Evolutionary conservation across 1,284 basidiomycete genomes (phyloP).

Genomic region (Boletus hoseneyae): DNA sequence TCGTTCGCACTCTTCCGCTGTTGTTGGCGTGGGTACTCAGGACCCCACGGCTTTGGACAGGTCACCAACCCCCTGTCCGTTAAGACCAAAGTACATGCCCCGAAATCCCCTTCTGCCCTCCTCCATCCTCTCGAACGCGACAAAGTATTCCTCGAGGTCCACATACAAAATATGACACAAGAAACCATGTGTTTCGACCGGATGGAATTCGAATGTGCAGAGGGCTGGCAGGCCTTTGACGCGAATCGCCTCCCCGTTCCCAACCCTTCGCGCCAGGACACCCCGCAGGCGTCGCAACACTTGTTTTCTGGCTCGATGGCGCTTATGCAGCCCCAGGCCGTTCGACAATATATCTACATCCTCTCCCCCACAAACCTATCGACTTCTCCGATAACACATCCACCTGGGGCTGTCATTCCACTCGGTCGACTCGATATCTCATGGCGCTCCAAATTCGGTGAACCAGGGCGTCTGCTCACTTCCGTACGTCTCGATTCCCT

Average conservation of each 20-base stretch:
- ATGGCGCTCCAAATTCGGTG: conserved; percentile 78
- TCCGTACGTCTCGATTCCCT: conserved; percentile 42
- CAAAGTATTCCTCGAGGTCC: conserved; percentile 83
- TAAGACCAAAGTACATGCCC: conserved; percentile 82
- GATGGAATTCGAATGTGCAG: conserved; percentile 69
- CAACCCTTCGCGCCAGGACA: conserved; percentile 7
- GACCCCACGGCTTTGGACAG: conserved; percentile 36
- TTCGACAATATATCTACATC: conserved; percentile 82
- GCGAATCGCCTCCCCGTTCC: conserved; percentile 37
- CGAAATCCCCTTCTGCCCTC: conserved; percentile 67
- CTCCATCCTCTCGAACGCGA: conserved; percentile 61
- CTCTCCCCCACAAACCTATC: conserved; percentile 52
- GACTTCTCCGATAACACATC: conserved; percentile 47
- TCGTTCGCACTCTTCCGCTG: neutral
- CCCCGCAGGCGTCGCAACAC: conserved; percentile 23
- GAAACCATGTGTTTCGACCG: conserved; percentile 75
- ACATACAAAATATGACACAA: conserved; percentile 81
- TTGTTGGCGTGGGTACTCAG: neutral
- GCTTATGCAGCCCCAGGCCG: conserved; percentile 77
- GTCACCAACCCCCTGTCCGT: conserved; percentile 86
- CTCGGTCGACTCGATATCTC: conserved; percentile 80
- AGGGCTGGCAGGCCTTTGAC: conserved; percentile 64
- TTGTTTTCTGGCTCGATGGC: conserved; percentile 61
- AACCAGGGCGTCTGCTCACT: conserved; percentile 78
- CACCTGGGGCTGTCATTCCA: conserved; percentile 68